phyloP scores from a whole-genome alignment of 164 flowering plant species.

The Buxus sempervirens region DNA sequence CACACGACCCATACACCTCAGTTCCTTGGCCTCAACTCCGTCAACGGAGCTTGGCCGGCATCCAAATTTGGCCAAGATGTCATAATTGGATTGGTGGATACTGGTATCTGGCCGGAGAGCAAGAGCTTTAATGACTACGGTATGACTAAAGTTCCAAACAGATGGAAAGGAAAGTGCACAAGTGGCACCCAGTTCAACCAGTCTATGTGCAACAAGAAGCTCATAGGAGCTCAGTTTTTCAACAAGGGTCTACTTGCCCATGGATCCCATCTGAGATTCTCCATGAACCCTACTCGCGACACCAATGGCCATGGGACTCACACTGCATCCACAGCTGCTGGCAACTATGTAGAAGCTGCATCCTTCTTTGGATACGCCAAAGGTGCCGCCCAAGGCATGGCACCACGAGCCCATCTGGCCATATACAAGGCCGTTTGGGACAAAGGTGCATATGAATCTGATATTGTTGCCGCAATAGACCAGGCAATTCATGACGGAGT shows the following conservation, averaged over 20 bases:
- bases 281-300: constrained; percentile 49
- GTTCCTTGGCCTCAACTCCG: constrained; percentile 44
- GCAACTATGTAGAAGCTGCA: constrained; percentile 36
- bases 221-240: constrained; percentile 61
- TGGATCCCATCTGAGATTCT: constrained; percentile 23
- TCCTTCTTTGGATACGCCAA: constrained; percentile 52
- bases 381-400: constrained; percentile 55
- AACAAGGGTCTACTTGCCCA: constrained; percentile 42
- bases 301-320: constrained; percentile 64
- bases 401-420: constrained; percentile 59
- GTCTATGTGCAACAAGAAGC: constrained; percentile 57
- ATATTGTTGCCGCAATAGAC: constrained; percentile 62
- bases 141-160: constrained; percentile 40
- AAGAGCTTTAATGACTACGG: constrained; percentile 48
- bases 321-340: constrained; percentile 60
- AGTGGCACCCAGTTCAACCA: constrained; percentile 36
- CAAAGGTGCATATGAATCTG: constrained; percentile 33
- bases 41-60: constrained; percentile 37
- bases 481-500: constrained; percentile 62
- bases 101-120: constrained; percentile 74
- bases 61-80: constrained; percentile 45
- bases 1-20: constrained; percentile 46
- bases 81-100: constrained; percentile 56
- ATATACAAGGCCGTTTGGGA: constrained; percentile 61
- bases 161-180: constrained; percentile 62